Conservation (phyloP, 257 asterid species). For the Salvia hispanica region DNA sequence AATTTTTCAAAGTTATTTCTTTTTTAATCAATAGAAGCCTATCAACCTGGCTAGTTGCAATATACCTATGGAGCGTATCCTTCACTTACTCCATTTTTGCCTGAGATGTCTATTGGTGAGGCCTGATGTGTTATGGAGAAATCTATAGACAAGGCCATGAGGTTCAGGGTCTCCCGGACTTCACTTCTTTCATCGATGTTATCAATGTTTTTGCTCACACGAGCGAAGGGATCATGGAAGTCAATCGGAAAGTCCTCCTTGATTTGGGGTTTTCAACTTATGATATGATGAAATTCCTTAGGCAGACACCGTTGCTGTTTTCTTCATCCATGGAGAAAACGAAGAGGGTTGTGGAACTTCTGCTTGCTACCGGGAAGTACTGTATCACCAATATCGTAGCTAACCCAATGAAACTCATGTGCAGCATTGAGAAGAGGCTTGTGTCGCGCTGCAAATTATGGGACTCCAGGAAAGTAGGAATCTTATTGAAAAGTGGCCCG, state of each 20-base stretch:
- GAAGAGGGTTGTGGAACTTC: constrained; percentile 6
- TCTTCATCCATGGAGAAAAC: neutral
- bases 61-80: neutral
- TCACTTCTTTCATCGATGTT: constrained; percentile 34
- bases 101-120: neutral
- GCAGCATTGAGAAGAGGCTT: constrained; percentile 19
- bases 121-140: constrained; percentile 18
- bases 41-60: too few relatives aligned
- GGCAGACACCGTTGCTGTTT: neutral
- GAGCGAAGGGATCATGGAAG: constrained; percentile 31
- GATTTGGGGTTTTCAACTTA: constrained; percentile 19
- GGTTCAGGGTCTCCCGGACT: constrained; percentile 30
- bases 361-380: constrained; percentile 30
- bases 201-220: constrained; percentile 27
- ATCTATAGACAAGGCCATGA: constrained; percentile 28
- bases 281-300: constrained; percentile 4
- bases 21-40: too few relatives aligned
- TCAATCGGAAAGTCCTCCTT: constrained; percentile 27
- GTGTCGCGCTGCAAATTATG: neutral
- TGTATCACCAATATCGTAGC: constrained; percentile 14
- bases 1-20: too few relatives aligned
- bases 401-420: constrained; percentile 25
- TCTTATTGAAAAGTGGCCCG: too few relatives aligned
- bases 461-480: neutral
- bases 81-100: neutral